Percentiles rank a stretch among this genome's conserved stretches.
Conservation (phyloP, 108 stramenopile species). For the Skeletonema potamos region DNA sequence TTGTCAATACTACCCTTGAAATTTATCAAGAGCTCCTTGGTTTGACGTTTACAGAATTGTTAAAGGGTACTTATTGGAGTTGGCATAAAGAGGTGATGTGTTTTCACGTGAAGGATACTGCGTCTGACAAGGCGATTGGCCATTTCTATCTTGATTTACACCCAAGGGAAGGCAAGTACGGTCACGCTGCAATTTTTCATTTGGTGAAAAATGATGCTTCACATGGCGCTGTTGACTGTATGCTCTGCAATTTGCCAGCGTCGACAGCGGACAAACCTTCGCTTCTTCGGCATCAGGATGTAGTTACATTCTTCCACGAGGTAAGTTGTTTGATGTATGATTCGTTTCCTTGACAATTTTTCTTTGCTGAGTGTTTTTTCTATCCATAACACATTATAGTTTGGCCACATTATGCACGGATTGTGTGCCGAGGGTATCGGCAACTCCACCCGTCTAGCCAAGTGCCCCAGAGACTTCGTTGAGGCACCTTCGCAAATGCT, state of each 20-base stretch:
- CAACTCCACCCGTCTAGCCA: conserved; percentile 39
- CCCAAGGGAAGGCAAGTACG: conserved; percentile 39
- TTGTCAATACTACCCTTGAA: conserved; percentile 38
- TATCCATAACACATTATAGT: not conserved
- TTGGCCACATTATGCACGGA: conserved; percentile 49
- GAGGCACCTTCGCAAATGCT: conserved; percentile 53
- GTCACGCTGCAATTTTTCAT: conserved; percentile 53
- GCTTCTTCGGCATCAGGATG: conserved; percentile 34
- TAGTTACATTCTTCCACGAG: conserved; percentile 45
- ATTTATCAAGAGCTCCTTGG: conserved; percentile 57
- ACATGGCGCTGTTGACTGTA: conserved; percentile 49
- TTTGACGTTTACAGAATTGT: conserved; percentile 42
- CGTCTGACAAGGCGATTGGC: conserved; percentile 19
- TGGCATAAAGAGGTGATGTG: conserved; percentile 52
- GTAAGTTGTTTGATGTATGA: not conserved
- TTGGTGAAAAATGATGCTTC: conserved; percentile 29
- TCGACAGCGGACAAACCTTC: conserved; percentile 37
- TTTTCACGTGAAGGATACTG: conserved; percentile 40
- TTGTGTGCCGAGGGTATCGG: conserved; percentile 33
- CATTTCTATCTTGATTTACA: conserved; percentile 46
- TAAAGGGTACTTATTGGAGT: conserved; percentile 36
- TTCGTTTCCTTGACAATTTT: not conserved
- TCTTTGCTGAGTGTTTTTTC: not conserved
- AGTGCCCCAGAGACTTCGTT: conserved; percentile 51
- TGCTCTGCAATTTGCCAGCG: conserved; percentile 52